A percentile compares a stretch with the other conserved stretches of the same genome.
Evolutionary conservation across 371 early-diverging fungal genomes (phyloP).

Genomic region (Saksenaea vasiformis): DNA sequence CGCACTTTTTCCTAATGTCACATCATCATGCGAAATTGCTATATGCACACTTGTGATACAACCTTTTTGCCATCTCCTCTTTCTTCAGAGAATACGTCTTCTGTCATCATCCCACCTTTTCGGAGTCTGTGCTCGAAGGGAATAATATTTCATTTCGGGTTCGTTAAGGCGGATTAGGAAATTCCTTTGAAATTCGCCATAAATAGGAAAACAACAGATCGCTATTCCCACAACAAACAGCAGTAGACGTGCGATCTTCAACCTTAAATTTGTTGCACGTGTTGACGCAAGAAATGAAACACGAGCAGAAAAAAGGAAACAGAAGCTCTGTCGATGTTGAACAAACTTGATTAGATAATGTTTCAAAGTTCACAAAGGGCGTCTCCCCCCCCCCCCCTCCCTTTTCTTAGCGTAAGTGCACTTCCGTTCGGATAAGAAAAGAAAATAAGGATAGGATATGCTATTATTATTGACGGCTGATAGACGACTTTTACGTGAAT

Average conservation of each 20-base stretch:
- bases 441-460: neutral
- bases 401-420: neutral
- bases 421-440: neutral
- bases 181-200: neutral
- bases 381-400: neutral
- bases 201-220: neutral
- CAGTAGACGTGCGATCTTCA: neutral
- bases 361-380: neutral
- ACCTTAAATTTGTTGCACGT: neutral
- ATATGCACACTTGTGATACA: neutral
- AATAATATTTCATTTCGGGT: too few species aligned
- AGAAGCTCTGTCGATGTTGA: neutral
- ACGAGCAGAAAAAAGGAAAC: conserved; percentile 1
- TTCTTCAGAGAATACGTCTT: neutral
- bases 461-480: too few species aligned
- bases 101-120: too few species aligned
- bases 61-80: neutral
- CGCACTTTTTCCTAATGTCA: neutral
- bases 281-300: neutral
- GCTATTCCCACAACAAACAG: neutral
- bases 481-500: too few species aligned
- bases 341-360: neutral
- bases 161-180: too few species aligned
- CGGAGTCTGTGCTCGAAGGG: too few species aligned
- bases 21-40: conserved; percentile 1